These are phyloP conservation scores for Pilasporangium apinafurcum DNA, from an alignment of 352 stramenopile genomes.

Conservation along the genomic window DNA sequence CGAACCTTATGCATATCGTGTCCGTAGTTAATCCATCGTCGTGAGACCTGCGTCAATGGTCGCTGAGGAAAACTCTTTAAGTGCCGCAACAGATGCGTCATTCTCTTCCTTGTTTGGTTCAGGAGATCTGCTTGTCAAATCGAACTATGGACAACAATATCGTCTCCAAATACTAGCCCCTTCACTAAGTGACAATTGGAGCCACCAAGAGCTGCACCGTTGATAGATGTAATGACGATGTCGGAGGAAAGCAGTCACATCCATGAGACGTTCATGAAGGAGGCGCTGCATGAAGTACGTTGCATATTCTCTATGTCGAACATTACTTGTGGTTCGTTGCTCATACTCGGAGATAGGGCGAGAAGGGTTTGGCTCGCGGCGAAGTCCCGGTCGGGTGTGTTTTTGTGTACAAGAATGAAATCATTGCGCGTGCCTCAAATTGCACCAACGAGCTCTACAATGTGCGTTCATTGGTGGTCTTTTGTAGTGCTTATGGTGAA, in stretches of 20 bases:
- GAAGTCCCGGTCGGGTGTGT: slow-evolving; percentile 91
- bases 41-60: too few species aligned
- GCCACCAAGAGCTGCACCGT: not conserved
- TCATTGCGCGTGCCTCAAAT: slow-evolving; percentile 83
- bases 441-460: slow-evolving; percentile 87
- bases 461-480: slow-evolving; percentile 14
- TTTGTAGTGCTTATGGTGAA: not conserved
- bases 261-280: slow-evolving; percentile 62
- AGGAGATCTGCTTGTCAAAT: too few species aligned
- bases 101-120: too few species aligned
- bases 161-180: slow-evolving; percentile 6
- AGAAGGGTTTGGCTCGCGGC: slow-evolving; percentile 60
- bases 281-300: slow-evolving; percentile 61
- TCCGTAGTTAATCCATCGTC: slow-evolving; percentile 72
- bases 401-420: slow-evolving; percentile 73
- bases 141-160: too few species aligned
- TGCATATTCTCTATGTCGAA: not conserved
- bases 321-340: too few species aligned
- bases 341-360: slow-evolving; percentile 35
- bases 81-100: too few species aligned
- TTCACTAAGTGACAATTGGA: too few species aligned
- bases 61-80: too few species aligned
- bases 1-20: slow-evolving; percentile 77
- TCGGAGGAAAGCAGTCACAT: slow-evolving; percentile 4
- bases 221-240: not conserved